Evolutionary conservation across 1,284 basidiomycete genomes (phyloP).

Genomic region (Sanguinoderma infundibulare): DNA sequence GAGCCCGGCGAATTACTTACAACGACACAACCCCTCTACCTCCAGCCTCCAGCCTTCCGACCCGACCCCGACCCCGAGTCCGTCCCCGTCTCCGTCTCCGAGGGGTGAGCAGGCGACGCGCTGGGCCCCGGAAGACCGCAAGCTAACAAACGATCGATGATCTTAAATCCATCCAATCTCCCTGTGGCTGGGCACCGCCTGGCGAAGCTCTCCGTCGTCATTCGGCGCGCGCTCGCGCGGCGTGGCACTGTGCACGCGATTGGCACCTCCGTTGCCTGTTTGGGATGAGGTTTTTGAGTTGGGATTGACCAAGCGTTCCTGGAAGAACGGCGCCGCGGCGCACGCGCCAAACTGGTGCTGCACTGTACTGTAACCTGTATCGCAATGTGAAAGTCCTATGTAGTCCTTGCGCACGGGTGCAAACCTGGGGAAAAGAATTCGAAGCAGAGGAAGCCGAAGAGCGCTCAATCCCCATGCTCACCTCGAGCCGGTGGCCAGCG

Average conservation of each 20-base stretch:
- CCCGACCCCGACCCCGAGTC: no score
- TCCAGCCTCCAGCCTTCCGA: no score
- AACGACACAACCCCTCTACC: no score
- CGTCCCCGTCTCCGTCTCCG: not conserved
- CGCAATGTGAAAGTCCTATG: no score
- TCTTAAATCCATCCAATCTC: not conserved
- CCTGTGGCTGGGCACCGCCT: not conserved
- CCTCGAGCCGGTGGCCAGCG: not conserved
- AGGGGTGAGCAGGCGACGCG: not conserved
- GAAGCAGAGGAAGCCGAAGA: slow-evolving; percentile 4
- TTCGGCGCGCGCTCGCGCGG: slow-evolving; percentile 1
- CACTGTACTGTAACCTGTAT: no score
- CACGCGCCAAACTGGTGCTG: no score
- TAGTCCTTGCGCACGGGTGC: no score
- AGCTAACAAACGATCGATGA: not conserved
- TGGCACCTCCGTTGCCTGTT: slow-evolving; percentile 1
- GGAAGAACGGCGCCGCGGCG: slow-evolving; percentile 6
- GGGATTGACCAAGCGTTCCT: slow-evolving; percentile 24
- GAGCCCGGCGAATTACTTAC: not conserved
- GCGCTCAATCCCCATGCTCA: not conserved
- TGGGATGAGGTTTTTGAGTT: slow-evolving; percentile 19
- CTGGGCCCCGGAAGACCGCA: not conserved
- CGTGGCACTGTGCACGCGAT: not conserved
- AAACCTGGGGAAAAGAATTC: not conserved
- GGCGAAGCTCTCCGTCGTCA: not conserved